Conservation (phyloP, 768 basidiomycete genomes). For the Serpula lacrymans region DNA sequence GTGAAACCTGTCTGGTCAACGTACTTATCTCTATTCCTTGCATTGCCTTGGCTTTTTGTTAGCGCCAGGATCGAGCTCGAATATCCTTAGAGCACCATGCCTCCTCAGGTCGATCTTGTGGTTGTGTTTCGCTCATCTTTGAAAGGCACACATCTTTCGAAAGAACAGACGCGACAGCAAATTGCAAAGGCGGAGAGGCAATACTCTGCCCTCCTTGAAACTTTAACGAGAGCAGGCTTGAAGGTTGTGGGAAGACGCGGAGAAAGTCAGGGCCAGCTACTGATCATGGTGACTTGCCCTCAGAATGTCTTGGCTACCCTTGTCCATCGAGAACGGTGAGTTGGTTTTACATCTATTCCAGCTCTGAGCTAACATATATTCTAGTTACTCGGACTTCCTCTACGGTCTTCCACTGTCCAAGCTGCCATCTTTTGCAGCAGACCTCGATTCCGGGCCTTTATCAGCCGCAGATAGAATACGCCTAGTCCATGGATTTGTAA, state of each 20-base stretch:
- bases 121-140: conserved; percentile 62
- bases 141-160: conserved; percentile 39
- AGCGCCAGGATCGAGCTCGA: no score
- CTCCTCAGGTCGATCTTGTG: conserved; percentile 68
- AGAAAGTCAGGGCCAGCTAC: conserved; percentile 69
- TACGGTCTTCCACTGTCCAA: conserved; percentile 63
- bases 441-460: conserved; percentile 43
- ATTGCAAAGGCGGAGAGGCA: conserved; percentile 64
- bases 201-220: conserved; percentile 60
- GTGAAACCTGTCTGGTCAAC: no score
- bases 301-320: conserved; percentile 57
- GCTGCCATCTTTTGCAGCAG: conserved; percentile 37
- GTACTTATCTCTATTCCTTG: no score
- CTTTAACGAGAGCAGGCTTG: conserved; percentile 60
- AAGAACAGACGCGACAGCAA: conserved; percentile 60
- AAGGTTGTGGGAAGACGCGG: conserved; percentile 73
- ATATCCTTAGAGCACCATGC: no score
- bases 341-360: not conserved
- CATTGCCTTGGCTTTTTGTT: no score
- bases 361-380: not conserved
- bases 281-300: conserved; percentile 75
- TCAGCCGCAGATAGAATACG: conserved; percentile 77
- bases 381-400: conserved; percentile 73
- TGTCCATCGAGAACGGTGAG: conserved; percentile 73
- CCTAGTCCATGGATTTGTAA: conserved; percentile 70